phyloP scores from a whole-genome alignment of 2,329 filamentous ascomycete genomes.

The Aspergillus tubingensis region DNA sequence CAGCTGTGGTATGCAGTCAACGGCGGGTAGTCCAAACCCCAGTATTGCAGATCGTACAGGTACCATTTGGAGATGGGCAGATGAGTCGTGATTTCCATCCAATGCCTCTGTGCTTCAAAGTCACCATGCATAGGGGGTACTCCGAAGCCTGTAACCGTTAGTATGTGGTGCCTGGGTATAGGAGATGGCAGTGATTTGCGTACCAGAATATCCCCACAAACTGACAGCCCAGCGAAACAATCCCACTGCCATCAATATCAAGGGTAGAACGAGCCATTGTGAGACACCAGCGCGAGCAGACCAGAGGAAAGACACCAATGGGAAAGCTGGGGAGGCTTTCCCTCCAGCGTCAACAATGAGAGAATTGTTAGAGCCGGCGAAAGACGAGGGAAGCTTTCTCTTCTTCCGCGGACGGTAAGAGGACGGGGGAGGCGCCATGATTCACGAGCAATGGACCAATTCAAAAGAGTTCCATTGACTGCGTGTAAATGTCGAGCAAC shows the following conservation, averaged over 20 bases:
- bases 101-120: conserved; percentile 96
- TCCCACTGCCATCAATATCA: conserved; percentile 85
- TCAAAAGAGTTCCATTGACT: conserved; percentile 28
- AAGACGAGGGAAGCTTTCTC: conserved; percentile 38
- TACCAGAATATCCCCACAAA: conserved; percentile 93
- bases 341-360: conserved; percentile 48
- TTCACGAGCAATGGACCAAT: conserved; percentile 12
- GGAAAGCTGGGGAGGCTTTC: conserved; percentile 70
- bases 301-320: conserved; percentile 92
- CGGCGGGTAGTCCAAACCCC: conserved; percentile 96
- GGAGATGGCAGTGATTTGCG: conserved; percentile 18
- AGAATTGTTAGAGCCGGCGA: conserved; percentile 44
- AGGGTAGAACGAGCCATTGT: conserved; percentile 87
- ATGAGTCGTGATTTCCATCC: conserved; percentile 95
- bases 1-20: conserved; percentile 98
- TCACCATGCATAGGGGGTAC: conserved; percentile 91
- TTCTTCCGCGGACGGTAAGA: conserved; percentile 50
- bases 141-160: conserved; percentile 61
- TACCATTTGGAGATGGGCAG: conserved; percentile 95
- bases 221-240: conserved; percentile 91
- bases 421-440: conserved; percentile 34
- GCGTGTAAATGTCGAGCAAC: not conserved
- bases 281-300: conserved; percentile 78
- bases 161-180: not conserved
- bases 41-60: conserved; percentile 94